Conservation (phyloP, 805 yeast species). For the Hanseniaspora osmophila region DNA sequence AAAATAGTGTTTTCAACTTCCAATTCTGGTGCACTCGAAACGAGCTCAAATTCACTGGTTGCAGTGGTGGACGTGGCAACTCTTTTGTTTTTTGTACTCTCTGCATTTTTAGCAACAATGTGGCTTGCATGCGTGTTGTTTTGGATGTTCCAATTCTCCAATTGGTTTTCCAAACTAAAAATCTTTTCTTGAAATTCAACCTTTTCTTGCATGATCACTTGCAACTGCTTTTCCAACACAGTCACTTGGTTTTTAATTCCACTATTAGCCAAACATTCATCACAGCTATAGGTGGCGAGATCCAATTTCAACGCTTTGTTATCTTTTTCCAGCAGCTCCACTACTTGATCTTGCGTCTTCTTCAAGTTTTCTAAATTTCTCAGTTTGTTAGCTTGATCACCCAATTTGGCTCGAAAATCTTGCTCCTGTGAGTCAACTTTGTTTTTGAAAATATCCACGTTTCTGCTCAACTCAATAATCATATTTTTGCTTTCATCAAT, state of each 20-base stretch:
- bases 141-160: slow-evolving; percentile 7
- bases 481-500: too few species aligned
- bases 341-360: not conserved
- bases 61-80: not conserved
- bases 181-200: slow-evolving; percentile 15
- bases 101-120: too few species aligned
- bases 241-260: slow-evolving; percentile 11
- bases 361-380: not conserved
- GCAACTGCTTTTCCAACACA: slow-evolving; percentile 12
- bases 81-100: not conserved
- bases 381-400: not conserved
- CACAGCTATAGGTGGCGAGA: not conserved
- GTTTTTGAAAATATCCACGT: too few species aligned
- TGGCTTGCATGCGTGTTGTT: not conserved
- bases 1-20: not conserved
- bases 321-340: slow-evolving; percentile 7
- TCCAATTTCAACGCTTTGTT: slow-evolving; percentile 10
- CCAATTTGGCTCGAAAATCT: not conserved
- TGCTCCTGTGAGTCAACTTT: not conserved
- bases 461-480: too few species aligned
- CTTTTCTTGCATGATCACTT: slow-evolving; percentile 13
- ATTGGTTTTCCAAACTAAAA: slow-evolving; percentile 10
- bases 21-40: not conserved
- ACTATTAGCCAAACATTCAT: not conserved
- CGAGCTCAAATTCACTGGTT: slow-evolving; percentile 5